Evolutionary conservation across 164 flowering plant species (phyloP), one percentile per base, ranked within the genome.

Genomic region (Nymphaea thermarum): DNA sequence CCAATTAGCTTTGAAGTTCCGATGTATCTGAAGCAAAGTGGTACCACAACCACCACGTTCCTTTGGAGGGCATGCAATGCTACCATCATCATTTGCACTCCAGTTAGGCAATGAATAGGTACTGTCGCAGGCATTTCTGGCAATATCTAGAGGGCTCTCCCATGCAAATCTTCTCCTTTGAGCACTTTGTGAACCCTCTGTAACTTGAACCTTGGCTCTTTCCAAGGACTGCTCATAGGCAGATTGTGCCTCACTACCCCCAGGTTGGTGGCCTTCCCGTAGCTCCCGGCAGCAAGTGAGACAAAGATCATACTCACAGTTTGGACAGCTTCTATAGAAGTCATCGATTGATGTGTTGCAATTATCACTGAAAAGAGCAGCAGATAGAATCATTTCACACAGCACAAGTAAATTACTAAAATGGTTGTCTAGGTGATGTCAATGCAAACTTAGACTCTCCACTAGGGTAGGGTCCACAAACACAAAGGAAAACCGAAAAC

Each of bases 251-350:
- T 77, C 80, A 67, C n/a, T 69, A 68, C 80, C 78, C 51, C 83
- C 83, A 68, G 75, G 75, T 44, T 70, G 82, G 55, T 44, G 62
- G 47, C 87, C 85, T 60, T 79, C 67, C 64, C 95, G 81, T 36
- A 88, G 73, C 70, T 91, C 95, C 65, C 63, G 69, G 65, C 95
- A 88, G 69, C 97, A 91, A 16, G 82, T 67, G 66, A 91, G 84
- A 70, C 97, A 91, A 15, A 91, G 77, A 73, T 91, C 95, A 80
- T 86, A 91, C 59, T 85, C 80, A 72, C 97, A 91, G 68, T 79
- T 84, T 36, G 81, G 80, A 76, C 97, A 91, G 77, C 91, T 86
- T 80, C 97, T 73, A 66, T 82, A 84, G 73, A 87, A 85, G 74
- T 87, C 79, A 59, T 84, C 84, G 67, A 91, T 89, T 43, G 93